Base-by-base conservation (phyloP, 345 rosid species). In the Kernera saxatilis region DNA sequence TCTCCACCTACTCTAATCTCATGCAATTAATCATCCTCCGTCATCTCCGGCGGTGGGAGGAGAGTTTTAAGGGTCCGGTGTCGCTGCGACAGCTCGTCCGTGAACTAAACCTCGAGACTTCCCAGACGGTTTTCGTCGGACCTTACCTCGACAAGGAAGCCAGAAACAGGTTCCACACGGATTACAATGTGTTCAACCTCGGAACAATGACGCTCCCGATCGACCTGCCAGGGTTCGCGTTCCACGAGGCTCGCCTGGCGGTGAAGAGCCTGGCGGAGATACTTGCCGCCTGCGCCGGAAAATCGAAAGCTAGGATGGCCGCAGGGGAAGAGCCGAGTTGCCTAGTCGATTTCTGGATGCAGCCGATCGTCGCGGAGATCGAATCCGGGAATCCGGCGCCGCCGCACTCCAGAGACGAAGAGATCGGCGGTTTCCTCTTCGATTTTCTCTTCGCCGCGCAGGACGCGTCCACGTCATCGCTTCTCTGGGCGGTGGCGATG, bases 381-480 rank as follows among this genome's bases (percentile, higher is more conserved):
- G 50, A 59, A 14, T 80, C 79, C 10, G 86, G 82, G 0, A 65
- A 67, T 9, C 51, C 71, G 0, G 48, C 82, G 43, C 87, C 89
- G 41, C 73, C 81, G 4, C 81, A 86, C 60, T 72, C 86, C 8
- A 36, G 58, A 6, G 86, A 88, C 70, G 35, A 19, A 5, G 92
- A 88, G 63, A 82, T 88, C 35, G 97, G 92, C 1, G 80, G 88
- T 12, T 80, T 83, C 68, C 84, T 93, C 9, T 90, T 93, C 12
- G 96, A 90, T 67, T 93, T 90, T 76, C 83, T 93, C 67, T 88
- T 88, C 32, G 96, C 97, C 0, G 86, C 98, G 0, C 98, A 93
- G 27, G 98, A 93, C 57, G 97, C 98, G 4, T 93, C 98, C 21
- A 87, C 98, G 2, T 90, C 93, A 11, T 88, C 97, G 13, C 85